Conservation (phyloP, 1,284 basidiomycete species). For the Vanrija pseudolonga region DNA sequence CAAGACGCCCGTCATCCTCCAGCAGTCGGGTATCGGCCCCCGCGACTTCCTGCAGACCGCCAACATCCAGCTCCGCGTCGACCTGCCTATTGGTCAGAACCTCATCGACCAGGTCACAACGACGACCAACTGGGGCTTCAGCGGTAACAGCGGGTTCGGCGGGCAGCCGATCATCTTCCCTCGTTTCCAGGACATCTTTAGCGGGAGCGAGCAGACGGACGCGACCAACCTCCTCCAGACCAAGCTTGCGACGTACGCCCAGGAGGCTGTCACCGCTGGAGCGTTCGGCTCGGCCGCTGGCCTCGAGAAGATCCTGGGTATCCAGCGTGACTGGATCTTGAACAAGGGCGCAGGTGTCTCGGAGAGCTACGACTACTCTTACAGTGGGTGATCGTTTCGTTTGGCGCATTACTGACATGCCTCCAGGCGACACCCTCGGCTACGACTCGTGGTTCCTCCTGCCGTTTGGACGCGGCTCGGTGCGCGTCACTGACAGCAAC, state of each 20-base stretch:
- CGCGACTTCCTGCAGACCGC: constrained; percentile 32
- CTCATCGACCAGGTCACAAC: constrained; percentile 50
- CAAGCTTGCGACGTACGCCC: constrained; percentile 37
- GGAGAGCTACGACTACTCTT: constrained; percentile 40
- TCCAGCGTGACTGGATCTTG: constrained; percentile 45
- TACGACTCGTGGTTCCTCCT: constrained; percentile 47
- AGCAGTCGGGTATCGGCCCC: constrained; percentile 51
- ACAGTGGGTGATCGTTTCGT: constrained; percentile 10
- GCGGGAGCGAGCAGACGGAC: constrained; percentile 18
- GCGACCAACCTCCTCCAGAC: constrained; percentile 24
- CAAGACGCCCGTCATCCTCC: constrained; percentile 50
- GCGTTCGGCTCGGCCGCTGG: constrained; percentile 29
- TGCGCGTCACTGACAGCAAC: constrained; percentile 36
- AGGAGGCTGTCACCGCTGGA: constrained; percentile 36
- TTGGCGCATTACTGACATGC: too few species aligned
- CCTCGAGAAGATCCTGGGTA: constrained; percentile 30
- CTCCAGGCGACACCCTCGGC: constrained; percentile 22
- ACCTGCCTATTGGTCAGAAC: constrained; percentile 47
- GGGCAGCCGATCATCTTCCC: constrained; percentile 31
- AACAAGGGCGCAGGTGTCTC: constrained; percentile 35
- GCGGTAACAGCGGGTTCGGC: constrained; percentile 14
- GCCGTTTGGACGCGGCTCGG: constrained; percentile 43
- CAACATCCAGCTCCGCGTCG: constrained; percentile 35
- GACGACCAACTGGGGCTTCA: constrained; percentile 27
- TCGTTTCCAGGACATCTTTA: constrained; percentile 34